Evolutionary conservation across 176 grass and related monocot species (phyloP).

Genomic region (Areca catechu): DNA sequence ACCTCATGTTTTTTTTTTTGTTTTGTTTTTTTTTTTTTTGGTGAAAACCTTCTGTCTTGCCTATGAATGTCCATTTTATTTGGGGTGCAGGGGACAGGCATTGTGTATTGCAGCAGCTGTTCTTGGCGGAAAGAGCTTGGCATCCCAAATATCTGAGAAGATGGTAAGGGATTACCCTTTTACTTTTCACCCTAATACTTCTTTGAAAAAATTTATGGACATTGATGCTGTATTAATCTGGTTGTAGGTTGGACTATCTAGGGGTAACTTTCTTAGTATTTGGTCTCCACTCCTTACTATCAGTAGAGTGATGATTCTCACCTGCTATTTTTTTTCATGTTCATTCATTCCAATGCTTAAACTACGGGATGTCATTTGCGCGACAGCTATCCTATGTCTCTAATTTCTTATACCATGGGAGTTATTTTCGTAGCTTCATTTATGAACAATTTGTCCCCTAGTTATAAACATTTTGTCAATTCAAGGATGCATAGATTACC

Average conservation of each 20-base stretch:
- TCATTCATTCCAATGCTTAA: too few relatives aligned
- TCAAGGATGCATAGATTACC: too few relatives aligned
- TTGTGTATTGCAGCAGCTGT: constrained; percentile 93
- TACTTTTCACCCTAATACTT: neutral
- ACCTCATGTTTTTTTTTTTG: neutral
- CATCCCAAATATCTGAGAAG: constrained; percentile 95
- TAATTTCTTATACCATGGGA: too few relatives aligned
- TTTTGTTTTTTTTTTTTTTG: neutral
- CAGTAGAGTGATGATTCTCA: constrained; percentile 4
- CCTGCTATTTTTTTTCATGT: too few relatives aligned
- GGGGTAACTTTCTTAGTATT: constrained; percentile 15
- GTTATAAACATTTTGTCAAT: too few relatives aligned
- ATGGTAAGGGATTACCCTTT: constrained; percentile 39
- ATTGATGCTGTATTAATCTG: neutral
- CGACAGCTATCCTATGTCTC: too few relatives aligned
- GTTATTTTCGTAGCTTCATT: too few relatives aligned
- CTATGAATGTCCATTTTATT: too few relatives aligned
- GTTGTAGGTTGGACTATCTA: constrained; percentile 10
- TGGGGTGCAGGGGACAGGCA: constrained; percentile 59
- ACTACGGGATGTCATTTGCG: too few relatives aligned
- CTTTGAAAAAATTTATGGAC: too few relatives aligned
- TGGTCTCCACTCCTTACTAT: constrained; percentile 6
- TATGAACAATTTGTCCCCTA: too few relatives aligned
- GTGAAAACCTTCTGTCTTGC: too few relatives aligned
- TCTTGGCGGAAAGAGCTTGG: constrained; percentile 84